These are phyloP conservation scores for Quercus mongolica DNA, from an alignment of 306 rosid species.

Conservation along the genomic window DNA sequence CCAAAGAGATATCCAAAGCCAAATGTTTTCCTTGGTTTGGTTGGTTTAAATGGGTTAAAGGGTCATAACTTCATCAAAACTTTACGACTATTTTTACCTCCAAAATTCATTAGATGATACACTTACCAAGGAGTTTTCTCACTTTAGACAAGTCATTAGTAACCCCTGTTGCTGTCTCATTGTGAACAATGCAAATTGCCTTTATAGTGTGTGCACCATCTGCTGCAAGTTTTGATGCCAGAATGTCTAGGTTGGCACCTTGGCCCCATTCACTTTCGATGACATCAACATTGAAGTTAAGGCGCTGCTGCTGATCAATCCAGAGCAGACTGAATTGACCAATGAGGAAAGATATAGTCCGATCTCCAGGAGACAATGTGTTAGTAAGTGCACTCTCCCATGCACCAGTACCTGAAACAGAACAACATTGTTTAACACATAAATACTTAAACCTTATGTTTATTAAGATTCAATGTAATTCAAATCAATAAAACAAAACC, in stretches of 20 bases:
- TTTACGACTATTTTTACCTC: not conserved
- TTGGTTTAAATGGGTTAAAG: not conserved
- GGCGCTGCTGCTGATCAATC: conserved; percentile 99
- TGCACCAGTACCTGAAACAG: conserved; percentile 87
- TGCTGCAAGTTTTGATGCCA: conserved; percentile 81
- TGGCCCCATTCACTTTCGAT: conserved; percentile 96
- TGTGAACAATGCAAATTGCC: conserved; percentile 95
- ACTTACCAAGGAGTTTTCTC: conserved; percentile 79
- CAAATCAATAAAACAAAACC: not conserved
- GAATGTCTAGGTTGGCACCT: conserved; percentile 86
- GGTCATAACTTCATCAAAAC: not conserved
- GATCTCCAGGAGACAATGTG: conserved; percentile 94
- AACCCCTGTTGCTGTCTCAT: conserved; percentile 98
- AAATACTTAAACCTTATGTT: not conserved
- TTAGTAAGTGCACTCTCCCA: conserved; percentile 99
- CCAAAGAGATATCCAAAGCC: not conserved
- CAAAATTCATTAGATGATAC: not conserved
- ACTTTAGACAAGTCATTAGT: conserved; percentile 82
- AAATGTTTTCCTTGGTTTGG: not conserved
- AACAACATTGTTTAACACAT: conserved; percentile 9
- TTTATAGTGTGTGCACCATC: conserved; percentile 78
- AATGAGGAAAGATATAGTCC: conserved; percentile 79
- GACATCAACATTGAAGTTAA: conserved; percentile 88
- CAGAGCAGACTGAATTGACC: conserved; percentile 99
- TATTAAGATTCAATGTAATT: not conserved